A percentile compares a stretch with the other conserved stretches of the same genome.
Evolutionary conservation across 371 early-diverging fungal genomes (phyloP).

Genomic region (Globomyces sp.): DNA sequence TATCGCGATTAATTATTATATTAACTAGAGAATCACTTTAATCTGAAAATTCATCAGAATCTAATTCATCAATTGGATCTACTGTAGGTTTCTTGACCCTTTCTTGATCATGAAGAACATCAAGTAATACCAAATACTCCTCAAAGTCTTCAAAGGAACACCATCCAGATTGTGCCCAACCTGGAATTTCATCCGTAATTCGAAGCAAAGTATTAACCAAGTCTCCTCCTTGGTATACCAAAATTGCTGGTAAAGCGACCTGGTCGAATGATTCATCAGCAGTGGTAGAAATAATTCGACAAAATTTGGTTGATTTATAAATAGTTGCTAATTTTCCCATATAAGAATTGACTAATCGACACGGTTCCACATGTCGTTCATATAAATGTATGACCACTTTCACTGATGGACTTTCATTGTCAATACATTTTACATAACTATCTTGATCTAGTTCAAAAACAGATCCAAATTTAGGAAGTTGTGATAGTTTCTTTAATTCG

Average conservation of each 20-base stretch:
- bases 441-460: conserved; percentile 34
- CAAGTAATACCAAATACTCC: conserved; percentile 28
- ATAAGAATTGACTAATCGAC: conserved; percentile 47
- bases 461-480: conserved; percentile 27
- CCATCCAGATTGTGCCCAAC: conserved; percentile 33
- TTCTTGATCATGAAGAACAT: conserved; percentile 15
- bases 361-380: conserved; percentile 32
- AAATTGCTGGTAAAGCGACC: conserved; percentile 46
- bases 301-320: conserved; percentile 46
- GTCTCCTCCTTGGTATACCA: conserved; percentile 44
- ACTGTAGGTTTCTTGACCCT: neutral
- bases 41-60: conserved; percentile 24
- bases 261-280: conserved; percentile 47
- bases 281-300: conserved; percentile 48
- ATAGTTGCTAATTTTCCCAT: conserved; percentile 40
- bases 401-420: conserved; percentile 33
- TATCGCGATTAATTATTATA: too few relatives aligned
- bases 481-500: conserved; percentile 25
- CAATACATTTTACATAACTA: conserved; percentile 40
- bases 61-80: conserved; percentile 11
- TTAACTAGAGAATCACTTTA: neutral
- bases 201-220: conserved; percentile 30
- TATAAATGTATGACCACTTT: conserved; percentile 48
- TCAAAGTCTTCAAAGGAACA: conserved; percentile 43
- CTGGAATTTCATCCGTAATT: conserved; percentile 43